Percentiles rank a stretch among this genome's conserved stretches.
phyloP scores from a whole-genome alignment of 192 early-diverging fungal genomes.

The Rhizophagus clarus region DNA sequence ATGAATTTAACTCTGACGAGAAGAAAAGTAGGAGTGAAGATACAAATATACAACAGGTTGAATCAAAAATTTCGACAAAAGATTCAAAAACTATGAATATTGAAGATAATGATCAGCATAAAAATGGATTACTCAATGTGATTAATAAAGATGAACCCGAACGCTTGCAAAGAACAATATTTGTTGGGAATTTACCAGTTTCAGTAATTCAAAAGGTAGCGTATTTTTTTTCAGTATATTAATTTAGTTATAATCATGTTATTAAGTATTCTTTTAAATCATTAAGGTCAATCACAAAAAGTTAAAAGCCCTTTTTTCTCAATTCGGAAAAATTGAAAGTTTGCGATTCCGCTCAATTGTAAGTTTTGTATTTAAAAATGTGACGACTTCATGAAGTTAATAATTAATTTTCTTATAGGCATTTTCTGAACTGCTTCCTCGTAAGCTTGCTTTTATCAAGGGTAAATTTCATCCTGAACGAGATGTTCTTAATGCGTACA shows the following conservation, averaged over 20 bases:
- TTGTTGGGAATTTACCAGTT: constrained; percentile 91
- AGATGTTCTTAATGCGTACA: constrained; percentile 86
- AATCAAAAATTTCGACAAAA: constrained; percentile 19
- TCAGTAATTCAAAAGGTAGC: constrained; percentile 61
- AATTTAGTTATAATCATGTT: not conserved
- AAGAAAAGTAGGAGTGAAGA: constrained; percentile 35
- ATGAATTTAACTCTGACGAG: constrained; percentile 9
- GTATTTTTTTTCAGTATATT: not conserved
- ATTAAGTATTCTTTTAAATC: not conserved
- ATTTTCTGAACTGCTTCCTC: constrained; percentile 67
- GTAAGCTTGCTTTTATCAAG: constrained; percentile 81
- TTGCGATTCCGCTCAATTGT: constrained; percentile 91
- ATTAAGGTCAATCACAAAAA: constrained; percentile 63
- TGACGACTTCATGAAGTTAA: too few species aligned
- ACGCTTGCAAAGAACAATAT: constrained; percentile 76
- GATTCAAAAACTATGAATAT: not conserved
- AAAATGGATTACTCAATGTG: not conserved
- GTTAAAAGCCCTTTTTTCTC: constrained; percentile 66
- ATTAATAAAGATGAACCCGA: not conserved
- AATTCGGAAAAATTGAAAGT: constrained; percentile 77
- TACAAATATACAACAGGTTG: constrained; percentile 27
- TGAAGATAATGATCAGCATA: not conserved
- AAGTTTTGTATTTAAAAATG: constrained; percentile 30
- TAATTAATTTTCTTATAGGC: constrained; percentile 22
- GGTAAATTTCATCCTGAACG: constrained; percentile 84